These are phyloP conservation scores for Cyclotella choctawhatcheeana DNA, from an alignment of 108 stramenopile genomes.

Conservation along the genomic window DNA sequence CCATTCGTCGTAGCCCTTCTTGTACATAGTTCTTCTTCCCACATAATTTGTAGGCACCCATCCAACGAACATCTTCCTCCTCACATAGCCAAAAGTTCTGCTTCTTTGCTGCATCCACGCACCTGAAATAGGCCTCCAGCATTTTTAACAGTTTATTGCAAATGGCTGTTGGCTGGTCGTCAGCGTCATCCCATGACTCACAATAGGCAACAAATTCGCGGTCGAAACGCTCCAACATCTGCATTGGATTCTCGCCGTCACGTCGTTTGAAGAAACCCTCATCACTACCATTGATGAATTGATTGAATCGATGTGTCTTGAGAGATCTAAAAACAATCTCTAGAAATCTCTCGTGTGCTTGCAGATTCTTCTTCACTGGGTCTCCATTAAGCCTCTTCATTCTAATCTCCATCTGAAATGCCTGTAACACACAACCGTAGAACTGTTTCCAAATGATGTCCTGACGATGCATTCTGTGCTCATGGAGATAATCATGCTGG, in stretches of 20 bases:
- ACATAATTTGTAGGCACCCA: neutral
- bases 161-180: neutral
- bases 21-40: neutral
- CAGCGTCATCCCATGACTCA: neutral
- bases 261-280: neutral
- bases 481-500: slow-evolving; percentile 8
- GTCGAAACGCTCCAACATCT: neutral
- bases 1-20: neutral
- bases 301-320: neutral
- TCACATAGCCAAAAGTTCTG: slow-evolving; percentile 1
- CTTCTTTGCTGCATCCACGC: neutral
- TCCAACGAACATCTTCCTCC: neutral
- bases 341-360: neutral
- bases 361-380: neutral
- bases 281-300: neutral
- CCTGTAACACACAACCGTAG: neutral
- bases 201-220: neutral
- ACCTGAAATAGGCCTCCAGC: neutral
- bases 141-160: neutral
- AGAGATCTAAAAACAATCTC: neutral
- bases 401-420: neutral
- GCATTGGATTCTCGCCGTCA: neutral
- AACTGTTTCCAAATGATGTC: neutral
- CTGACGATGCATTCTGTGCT: neutral
- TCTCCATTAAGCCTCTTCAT: neutral